Percentiles rank a stretch among this genome's conserved stretches.
Conservation (phyloP, 345 rosid genomes). For the Microthlaspi erraticum region DNA sequence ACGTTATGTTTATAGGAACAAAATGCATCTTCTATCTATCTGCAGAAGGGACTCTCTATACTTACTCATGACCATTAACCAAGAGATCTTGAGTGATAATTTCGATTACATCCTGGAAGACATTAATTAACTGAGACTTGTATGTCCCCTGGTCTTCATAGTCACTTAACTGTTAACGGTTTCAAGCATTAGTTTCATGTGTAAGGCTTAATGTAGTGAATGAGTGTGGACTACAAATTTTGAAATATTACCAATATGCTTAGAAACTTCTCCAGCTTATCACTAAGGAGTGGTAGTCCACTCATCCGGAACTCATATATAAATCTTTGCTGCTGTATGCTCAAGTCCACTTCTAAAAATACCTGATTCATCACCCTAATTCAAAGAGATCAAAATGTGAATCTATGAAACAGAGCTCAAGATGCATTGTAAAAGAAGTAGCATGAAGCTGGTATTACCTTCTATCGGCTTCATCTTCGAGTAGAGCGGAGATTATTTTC, state of each 20-base stretch:
- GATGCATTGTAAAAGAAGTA: neutral
- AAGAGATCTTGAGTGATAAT: conserved; percentile 76
- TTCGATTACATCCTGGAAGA: conserved; percentile 92
- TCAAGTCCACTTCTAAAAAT: conserved; percentile 53
- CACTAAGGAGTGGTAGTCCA: conserved; percentile 73
- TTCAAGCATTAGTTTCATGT: conserved; percentile 27
- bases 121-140: conserved; percentile 76
- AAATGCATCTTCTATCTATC: conserved; percentile 5
- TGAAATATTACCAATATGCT: conserved; percentile 62
- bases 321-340: conserved; percentile 55
- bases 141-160: conserved; percentile 48
- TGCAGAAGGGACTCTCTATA: conserved; percentile 29
- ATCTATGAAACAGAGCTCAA: conserved; percentile 6
- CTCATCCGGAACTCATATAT: conserved; percentile 67
- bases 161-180: conserved; percentile 57
- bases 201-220: conserved; percentile 17
- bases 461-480: conserved; percentile 68
- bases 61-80: conserved; percentile 77
- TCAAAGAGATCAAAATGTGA: conserved; percentile 23
- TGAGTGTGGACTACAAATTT: neutral
- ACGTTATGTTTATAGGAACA: conserved; percentile 15
- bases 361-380: conserved; percentile 61
- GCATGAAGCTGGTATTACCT: conserved; percentile 56
- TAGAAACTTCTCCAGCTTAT: conserved; percentile 80
- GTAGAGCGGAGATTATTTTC: conserved; percentile 58